Evolutionary conservation across 2,329 filamentous ascomycete genomes (phyloP).

Genomic region (Apiospora aurea): DNA sequence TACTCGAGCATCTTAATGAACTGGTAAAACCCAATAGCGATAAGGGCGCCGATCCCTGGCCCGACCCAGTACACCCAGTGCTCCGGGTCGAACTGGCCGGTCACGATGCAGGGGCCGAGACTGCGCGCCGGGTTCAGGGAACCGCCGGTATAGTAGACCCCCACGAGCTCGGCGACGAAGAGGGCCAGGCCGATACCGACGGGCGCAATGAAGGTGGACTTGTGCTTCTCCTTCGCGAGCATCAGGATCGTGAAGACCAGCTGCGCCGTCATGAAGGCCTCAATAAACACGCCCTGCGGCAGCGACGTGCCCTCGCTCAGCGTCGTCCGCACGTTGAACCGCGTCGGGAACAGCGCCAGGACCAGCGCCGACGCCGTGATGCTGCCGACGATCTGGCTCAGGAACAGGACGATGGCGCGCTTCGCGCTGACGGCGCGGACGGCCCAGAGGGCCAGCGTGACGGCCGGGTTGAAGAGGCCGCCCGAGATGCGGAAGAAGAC

Average conservation of each 20-base stretch:
- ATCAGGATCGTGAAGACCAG: conserved; percentile 63
- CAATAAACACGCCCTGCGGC: conserved; percentile 60
- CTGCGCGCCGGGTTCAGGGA: conserved; percentile 50
- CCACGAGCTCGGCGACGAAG: conserved; percentile 57
- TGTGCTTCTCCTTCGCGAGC: conserved; percentile 68
- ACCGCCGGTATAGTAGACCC: conserved; percentile 48
- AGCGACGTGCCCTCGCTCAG: conserved; percentile 51
- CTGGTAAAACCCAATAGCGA: conserved; percentile 45
- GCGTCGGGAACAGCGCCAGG: conserved; percentile 51
- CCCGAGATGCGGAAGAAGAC: conserved; percentile 47
- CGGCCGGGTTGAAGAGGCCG: conserved; percentile 33
- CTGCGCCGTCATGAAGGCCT: conserved; percentile 60
- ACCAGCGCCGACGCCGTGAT: conserved; percentile 44
- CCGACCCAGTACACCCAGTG: conserved; percentile 55
- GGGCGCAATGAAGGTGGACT: conserved; percentile 67
- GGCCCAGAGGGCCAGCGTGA: conserved; percentile 30
- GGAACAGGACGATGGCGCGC: conserved; percentile 30
- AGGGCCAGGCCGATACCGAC: conserved; percentile 68
- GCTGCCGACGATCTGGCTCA: conserved; percentile 29
- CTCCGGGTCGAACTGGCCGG: conserved; percentile 43
- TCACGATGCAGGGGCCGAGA: conserved; percentile 47
- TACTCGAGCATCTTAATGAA: conserved; percentile 51
- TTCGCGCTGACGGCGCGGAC: conserved; percentile 26
- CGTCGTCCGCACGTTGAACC: conserved; percentile 54
- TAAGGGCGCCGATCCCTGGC: conserved; percentile 47